A percentile compares a stretch with the other conserved stretches of the same genome.
Conservation (phyloP, 345 rosid species). For the Mallotus nudiflorus region DNA sequence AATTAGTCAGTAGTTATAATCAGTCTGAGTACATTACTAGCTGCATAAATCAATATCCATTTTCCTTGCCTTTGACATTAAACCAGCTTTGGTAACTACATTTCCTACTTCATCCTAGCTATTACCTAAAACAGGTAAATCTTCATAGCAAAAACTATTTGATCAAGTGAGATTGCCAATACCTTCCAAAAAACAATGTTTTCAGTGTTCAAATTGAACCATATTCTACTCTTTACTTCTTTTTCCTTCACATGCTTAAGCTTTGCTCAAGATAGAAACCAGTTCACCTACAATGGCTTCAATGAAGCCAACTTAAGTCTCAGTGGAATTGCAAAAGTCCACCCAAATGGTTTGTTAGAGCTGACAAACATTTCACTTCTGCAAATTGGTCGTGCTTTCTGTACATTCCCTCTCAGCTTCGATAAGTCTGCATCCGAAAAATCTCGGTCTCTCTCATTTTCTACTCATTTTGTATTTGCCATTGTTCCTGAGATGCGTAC, state of each 20-base stretch:
- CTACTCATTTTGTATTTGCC: constrained; percentile 16
- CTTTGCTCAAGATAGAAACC: constrained; percentile 25
- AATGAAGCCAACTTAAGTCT: constrained; percentile 25
- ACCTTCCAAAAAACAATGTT: no score
- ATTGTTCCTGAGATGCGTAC: constrained; percentile 1
- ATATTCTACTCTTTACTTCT: not conserved
- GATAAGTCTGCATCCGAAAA: no score
- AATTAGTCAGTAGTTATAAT: no score
- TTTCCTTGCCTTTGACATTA: no score
- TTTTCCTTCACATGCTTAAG: not conserved
- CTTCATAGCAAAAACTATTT: no score
- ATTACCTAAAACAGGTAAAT: no score
- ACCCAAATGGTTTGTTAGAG: constrained; percentile 44
- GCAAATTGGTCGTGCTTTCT: constrained; percentile 45
- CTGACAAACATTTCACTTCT: constrained; percentile 40
- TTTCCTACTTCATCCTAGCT: no score
- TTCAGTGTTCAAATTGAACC: not conserved
- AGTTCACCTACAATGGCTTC: constrained; percentile 47
- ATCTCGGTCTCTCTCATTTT: constrained; percentile 22
- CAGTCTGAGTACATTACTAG: no score
- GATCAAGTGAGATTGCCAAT: no score
- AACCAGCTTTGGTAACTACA: no score
- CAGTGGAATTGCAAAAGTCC: constrained; percentile 35
- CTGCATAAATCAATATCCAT: no score
- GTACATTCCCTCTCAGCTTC: constrained; percentile 31